Conservation (phyloP, 768 basidiomycete species). For the Termitomyces sp. region DNA sequence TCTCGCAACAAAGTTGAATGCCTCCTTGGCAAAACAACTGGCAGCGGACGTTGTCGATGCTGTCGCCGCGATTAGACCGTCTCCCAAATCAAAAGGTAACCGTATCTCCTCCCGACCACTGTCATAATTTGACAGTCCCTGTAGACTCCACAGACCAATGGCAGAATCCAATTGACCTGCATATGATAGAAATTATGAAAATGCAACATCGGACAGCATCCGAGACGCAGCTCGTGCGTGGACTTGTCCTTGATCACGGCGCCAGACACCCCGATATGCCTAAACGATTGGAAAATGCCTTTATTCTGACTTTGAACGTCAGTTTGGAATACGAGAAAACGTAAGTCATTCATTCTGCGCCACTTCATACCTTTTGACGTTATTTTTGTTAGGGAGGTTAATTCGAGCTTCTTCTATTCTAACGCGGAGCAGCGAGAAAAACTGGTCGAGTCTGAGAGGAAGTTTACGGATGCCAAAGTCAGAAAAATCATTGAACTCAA, state of each 20-base stretch:
- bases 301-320: conserved; percentile 92
- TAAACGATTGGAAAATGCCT: conserved; percentile 95
- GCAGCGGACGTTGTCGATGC: conserved; percentile 95
- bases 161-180: conserved; percentile 91
- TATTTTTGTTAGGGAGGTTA: conserved; percentile 76
- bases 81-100: conserved; percentile 56
- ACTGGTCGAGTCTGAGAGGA: conserved; percentile 94
- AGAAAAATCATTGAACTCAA: conserved; percentile 97
- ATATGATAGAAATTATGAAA: conserved; percentile 99
- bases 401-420: conserved; percentile 99
- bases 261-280: conserved; percentile 99
- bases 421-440: conserved; percentile 98
- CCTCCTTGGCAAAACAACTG: conserved; percentile 78
- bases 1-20: conserved; percentile 88
- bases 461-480: conserved; percentile 90
- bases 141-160: conserved; percentile 56
- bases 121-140: conserved; percentile 13
- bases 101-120: conserved; percentile 11
- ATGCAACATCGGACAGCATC: conserved; percentile 99
- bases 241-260: conserved; percentile 96
- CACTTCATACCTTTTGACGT: conserved; percentile 5
- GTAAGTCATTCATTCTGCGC: conserved; percentile 45
- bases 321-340: conserved; percentile 99
- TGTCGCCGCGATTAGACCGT: conserved; percentile 80
- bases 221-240: conserved; percentile 93